Conservation (phyloP, 129 eudicot genomes). For the Apium graveolens region DNA sequence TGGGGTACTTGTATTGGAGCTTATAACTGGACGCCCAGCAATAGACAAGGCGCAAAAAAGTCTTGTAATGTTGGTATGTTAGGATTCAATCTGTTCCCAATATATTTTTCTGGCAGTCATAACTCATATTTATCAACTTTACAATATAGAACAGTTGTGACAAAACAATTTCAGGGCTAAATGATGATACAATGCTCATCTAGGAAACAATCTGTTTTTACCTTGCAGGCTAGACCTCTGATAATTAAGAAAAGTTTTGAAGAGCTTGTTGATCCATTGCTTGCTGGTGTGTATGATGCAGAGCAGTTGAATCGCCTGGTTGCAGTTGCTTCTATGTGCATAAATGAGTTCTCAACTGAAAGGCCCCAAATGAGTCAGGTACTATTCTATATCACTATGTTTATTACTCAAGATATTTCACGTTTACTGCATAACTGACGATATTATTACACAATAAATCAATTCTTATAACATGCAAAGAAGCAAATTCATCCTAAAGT, state of each 20-base stretch:
- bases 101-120: background rate
- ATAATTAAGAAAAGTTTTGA: slow-evolving; percentile 32
- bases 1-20: slow-evolving; percentile 75
- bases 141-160: background rate
- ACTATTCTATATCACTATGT: slow-evolving; percentile 2
- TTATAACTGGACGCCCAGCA: slow-evolving; percentile 84
- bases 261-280: slow-evolving; percentile 65
- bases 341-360: slow-evolving; percentile 50
- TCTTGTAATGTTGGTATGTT: slow-evolving; percentile 88
- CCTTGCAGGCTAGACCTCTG: slow-evolving; percentile 71
- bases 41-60: slow-evolving; percentile 60
- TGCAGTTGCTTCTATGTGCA: slow-evolving; percentile 51
- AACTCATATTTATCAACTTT: background rate
- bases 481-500: background rate
- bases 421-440: background rate
- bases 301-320: slow-evolving; percentile 52
- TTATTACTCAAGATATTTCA: background rate
- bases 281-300: slow-evolving; percentile 40
- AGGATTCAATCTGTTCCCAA: background rate
- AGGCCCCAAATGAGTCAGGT: slow-evolving; percentile 84
- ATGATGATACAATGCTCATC: background rate
- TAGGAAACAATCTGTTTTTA: background rate
- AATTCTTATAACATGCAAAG: background rate
- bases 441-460: background rate
- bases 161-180: background rate